A percentile compares a stretch with the other conserved stretches of the same genome.
These are phyloP conservation scores for Silene coronaria DNA, from an alignment of 179 eudicot species.

Conservation along the genomic window DNA sequence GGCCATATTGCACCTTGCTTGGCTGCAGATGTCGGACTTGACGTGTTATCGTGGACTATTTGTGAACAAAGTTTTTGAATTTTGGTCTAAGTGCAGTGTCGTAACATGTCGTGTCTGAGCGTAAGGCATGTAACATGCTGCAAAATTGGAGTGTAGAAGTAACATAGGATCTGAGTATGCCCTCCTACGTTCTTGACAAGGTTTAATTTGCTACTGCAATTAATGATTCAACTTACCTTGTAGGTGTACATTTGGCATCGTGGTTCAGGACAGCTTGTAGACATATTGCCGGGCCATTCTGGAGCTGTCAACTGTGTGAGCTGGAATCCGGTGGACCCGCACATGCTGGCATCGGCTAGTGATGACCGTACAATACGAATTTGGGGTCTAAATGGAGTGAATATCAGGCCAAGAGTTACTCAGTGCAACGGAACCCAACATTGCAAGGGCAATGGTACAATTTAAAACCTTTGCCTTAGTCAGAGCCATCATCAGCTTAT, in stretches of 20 bases:
- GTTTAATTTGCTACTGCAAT: background rate
- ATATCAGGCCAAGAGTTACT: slow-evolving; percentile 14
- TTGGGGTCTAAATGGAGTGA: slow-evolving; percentile 46
- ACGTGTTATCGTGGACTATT: too few relatives aligned
- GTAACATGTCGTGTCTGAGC: too few relatives aligned
- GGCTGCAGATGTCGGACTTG: background rate
- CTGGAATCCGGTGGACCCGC: slow-evolving; percentile 63
- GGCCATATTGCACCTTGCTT: background rate
- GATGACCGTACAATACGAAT: slow-evolving; percentile 66
- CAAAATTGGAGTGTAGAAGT: background rate
- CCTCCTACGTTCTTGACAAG: background rate
- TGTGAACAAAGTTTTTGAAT: too few relatives aligned
- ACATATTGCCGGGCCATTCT: slow-evolving; percentile 58
- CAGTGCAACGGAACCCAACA: slow-evolving; percentile 27
- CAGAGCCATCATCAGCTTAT: slow-evolving; percentile 8
- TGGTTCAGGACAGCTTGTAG: slow-evolving; percentile 48
- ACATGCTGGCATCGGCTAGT: slow-evolving; percentile 77
- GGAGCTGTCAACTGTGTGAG: slow-evolving; percentile 72
- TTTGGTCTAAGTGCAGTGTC: too few relatives aligned
- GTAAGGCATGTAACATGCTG: background rate
- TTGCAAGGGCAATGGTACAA: slow-evolving; percentile 27
- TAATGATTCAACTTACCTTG: background rate
- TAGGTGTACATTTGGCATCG: slow-evolving; percentile 80
- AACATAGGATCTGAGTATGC: background rate
- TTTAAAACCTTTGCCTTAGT: slow-evolving; percentile 7